Percentiles rank a stretch among this genome's conserved stretches.
Conservation (phyloP, 2,329 filamentous ascomycete genomes). For the Talaromyces sp. region DNA sequence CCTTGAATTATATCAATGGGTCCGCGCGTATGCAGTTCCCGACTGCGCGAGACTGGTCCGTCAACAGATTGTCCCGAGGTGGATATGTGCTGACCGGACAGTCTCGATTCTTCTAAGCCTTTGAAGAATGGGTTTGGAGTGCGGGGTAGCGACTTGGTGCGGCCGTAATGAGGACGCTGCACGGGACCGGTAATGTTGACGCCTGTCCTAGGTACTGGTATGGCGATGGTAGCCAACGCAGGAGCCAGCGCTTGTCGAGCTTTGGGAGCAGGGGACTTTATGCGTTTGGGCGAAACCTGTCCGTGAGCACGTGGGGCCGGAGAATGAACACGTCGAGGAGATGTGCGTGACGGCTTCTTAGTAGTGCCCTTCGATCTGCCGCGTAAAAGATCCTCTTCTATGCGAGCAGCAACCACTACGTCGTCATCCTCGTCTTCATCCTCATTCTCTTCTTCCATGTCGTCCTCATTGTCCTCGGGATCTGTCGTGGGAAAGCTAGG, state of each 20-base stretch:
- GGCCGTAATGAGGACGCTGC: slow-evolving; percentile 63
- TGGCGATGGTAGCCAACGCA: slow-evolving; percentile 40
- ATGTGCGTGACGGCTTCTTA: slow-evolving; percentile 54
- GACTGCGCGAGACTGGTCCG: slow-evolving; percentile 33
- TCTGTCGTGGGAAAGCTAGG: slow-evolving; percentile 96
- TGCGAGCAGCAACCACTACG: slow-evolving; percentile 48
- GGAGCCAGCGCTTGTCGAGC: slow-evolving; percentile 46
- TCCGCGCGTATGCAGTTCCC: slow-evolving; percentile 71
- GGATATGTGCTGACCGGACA: slow-evolving; percentile 30
- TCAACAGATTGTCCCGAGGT: slow-evolving; percentile 35
- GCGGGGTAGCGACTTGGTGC: slow-evolving; percentile 83
- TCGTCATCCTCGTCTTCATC: slow-evolving; percentile 54
- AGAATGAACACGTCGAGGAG: slow-evolving; percentile 61
- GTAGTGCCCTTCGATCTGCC: slow-evolving; percentile 45
- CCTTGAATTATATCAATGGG: slow-evolving; percentile 98
- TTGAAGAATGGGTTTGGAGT: slow-evolving; percentile 65
- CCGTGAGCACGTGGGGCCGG: slow-evolving; percentile 56
- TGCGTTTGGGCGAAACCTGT: slow-evolving; percentile 62
- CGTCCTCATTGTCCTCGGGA: slow-evolving; percentile 76
- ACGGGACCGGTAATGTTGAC: slow-evolving; percentile 53
- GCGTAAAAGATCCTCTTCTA: slow-evolving; percentile 24
- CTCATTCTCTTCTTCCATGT: slow-evolving; percentile 56
- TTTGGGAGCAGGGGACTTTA: slow-evolving; percentile 67
- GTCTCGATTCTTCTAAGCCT: slow-evolving; percentile 30
- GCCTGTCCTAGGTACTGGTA: slow-evolving; percentile 46